Base-by-base conservation (phyloP, 1,284 basidiomycete genomes). In the Vanrija pseudolonga region DNA sequence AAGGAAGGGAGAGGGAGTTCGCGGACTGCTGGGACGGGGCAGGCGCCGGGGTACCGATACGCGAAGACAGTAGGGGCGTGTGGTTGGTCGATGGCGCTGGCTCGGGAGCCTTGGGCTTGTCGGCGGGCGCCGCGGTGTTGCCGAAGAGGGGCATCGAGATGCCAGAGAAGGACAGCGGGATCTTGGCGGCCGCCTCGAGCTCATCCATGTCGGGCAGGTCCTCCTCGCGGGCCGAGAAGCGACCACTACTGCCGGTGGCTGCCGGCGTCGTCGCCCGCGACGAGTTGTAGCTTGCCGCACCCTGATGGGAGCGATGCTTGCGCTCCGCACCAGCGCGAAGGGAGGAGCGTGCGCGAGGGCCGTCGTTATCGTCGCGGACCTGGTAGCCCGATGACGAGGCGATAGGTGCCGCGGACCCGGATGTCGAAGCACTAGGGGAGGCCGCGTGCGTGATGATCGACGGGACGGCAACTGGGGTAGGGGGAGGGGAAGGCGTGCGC, bases 141-240 rank as follows among this genome's bases (percentile, higher is more conserved):
- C 49, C 49, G 24, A 69, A 57, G 5, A 56, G 53, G 9, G 59
- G 60, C 50, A 71, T 70, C 11, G 63, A 62, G 49, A 73, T 64
- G 42, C 65, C 65, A 18, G 66, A 65, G 56, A 75, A 69, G n/a
- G 65, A 69, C 11, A 68, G 51, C 4, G 69, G 60, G 38, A 70
- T 68, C 56, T 69, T 73, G n/a, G 57, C 57, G 32, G 63, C 52
- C 12, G 32, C 8, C 52, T 73, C 72, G 50, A 75, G 60, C 50
- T 73, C 72, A 20, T 70, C 71, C 71, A 71, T 68, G 38, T 66
- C 60, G 3, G 72, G 72, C 45, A 76, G 56, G 59, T 76, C 74
- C 56, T 76, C 74, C 24, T 76, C 74, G 22, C 63, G 65, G 6
- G 74, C 74, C 0, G 74, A 76, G 56, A 66, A 74, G 24, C 73